phyloP scores from a whole-genome alignment of 306 rosid species.

The Citrullus colocynthis region DNA sequence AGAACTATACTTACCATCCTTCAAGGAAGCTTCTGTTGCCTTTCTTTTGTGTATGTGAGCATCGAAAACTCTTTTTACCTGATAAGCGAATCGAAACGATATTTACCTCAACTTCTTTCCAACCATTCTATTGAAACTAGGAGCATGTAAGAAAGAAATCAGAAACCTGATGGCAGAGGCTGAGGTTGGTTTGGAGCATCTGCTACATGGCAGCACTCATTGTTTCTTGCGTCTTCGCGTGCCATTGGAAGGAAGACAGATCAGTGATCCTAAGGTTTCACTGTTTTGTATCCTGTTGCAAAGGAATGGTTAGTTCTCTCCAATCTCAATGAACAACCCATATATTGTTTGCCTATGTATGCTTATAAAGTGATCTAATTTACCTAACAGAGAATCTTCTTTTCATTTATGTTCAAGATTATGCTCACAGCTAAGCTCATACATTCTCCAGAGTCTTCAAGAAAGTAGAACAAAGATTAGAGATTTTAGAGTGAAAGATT shows the following conservation, averaged over 20 bases:
- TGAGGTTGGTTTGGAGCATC: not conserved
- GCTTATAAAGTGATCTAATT: not conserved
- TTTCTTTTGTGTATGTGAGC: constrained; percentile 10
- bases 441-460: not conserved
- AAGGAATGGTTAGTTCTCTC: not conserved
- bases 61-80: not conserved
- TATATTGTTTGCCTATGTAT: not conserved
- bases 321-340: not conserved
- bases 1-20: constrained; percentile 15
- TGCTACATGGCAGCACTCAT: not conserved
- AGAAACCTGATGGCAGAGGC: not conserved
- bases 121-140: not conserved
- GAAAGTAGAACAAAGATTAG: not conserved
- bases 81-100: not conserved
- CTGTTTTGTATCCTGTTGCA: not conserved
- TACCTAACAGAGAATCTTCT: not conserved
- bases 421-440: not conserved
- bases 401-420: not conserved
- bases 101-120: not conserved
- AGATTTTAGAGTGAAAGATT: not conserved
- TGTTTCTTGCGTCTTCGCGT: not conserved
- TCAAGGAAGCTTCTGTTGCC: constrained; percentile 13
- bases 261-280: not conserved
- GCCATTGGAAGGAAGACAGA: not conserved
- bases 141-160: not conserved